Percentiles rank a stretch among this genome's conserved stretches.
These are phyloP conservation scores for Linnemannia zychae DNA, from an alignment of 192 early-diverging fungal genomes.

Conservation along the genomic window DNA sequence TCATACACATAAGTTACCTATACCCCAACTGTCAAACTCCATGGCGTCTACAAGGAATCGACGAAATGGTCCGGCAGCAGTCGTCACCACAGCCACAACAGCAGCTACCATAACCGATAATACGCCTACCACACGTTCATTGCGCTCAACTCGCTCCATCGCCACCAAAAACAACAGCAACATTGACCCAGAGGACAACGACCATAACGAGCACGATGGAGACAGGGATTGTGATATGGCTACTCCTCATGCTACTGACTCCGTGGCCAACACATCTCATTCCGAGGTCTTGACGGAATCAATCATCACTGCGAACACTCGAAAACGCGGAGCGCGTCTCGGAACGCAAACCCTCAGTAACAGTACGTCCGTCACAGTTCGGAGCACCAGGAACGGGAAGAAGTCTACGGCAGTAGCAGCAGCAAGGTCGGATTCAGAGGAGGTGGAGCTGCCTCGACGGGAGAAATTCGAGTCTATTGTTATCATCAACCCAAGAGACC, in stretches of 20 bases:
- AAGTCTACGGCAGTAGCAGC: background rate
- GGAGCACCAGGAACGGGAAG: background rate
- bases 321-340: background rate
- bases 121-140: background rate
- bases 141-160: background rate
- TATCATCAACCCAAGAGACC: background rate
- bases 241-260: background rate
- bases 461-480: background rate
- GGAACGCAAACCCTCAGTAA: background rate
- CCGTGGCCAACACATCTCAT: background rate
- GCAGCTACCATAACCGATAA: background rate
- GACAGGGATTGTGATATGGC: too few relatives aligned
- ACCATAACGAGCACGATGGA: background rate
- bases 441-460: constrained; percentile 5
- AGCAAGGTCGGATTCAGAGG: background rate
- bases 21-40: background rate
- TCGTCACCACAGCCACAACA: background rate
- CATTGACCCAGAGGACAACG: background rate
- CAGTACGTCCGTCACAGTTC: too few relatives aligned
- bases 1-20: background rate
- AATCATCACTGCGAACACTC: background rate
- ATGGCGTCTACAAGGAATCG: background rate
- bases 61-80: background rate
- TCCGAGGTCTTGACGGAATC: background rate
- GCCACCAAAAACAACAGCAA: background rate